Conservation (phyloP, 2,329 filamentous ascomycete genomes). For the Ophiocordyceps camponoti-floridani region DNA sequence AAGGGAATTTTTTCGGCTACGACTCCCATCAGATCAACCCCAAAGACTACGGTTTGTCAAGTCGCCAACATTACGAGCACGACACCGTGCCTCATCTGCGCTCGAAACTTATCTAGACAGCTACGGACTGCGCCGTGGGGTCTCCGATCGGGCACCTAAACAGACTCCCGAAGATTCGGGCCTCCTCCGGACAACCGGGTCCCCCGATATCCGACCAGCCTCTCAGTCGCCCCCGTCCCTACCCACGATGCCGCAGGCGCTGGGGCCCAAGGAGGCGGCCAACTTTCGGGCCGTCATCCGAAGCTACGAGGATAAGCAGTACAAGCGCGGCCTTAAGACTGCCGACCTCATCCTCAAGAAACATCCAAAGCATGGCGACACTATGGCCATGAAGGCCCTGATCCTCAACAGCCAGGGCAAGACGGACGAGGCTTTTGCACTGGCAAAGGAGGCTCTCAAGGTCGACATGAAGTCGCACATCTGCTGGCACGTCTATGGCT, state of each 20-base stretch:
- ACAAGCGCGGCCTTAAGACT: slow-evolving; percentile 84
- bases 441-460: slow-evolving; percentile 81
- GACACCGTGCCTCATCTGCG: not conserved
- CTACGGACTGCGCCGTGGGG: not conserved
- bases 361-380: slow-evolving; percentile 90
- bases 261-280: slow-evolving; percentile 76
- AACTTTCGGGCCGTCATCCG: slow-evolving; percentile 92
- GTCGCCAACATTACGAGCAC: not conserved
- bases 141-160: not conserved
- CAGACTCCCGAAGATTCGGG: not conserved
- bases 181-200: not conserved
- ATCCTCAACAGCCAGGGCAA: slow-evolving; percentile 89
- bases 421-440: slow-evolving; percentile 79
- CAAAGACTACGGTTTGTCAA: not conserved
- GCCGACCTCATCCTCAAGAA: slow-evolving; percentile 95
- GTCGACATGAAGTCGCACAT: slow-evolving; percentile 99
- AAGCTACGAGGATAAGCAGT: slow-evolving; percentile 95
- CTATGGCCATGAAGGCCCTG: slow-evolving; percentile 95
- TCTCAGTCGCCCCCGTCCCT: not conserved
- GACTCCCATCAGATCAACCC: not conserved
- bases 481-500: slow-evolving; percentile 97
- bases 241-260: slow-evolving; percentile 48
- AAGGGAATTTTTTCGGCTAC: not conserved
- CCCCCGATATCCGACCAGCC: not conserved
- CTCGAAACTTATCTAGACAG: not conserved